These are phyloP conservation scores for Citrullus colocynthis DNA, from an alignment of 306 rosid genomes.

Conservation along the genomic window DNA sequence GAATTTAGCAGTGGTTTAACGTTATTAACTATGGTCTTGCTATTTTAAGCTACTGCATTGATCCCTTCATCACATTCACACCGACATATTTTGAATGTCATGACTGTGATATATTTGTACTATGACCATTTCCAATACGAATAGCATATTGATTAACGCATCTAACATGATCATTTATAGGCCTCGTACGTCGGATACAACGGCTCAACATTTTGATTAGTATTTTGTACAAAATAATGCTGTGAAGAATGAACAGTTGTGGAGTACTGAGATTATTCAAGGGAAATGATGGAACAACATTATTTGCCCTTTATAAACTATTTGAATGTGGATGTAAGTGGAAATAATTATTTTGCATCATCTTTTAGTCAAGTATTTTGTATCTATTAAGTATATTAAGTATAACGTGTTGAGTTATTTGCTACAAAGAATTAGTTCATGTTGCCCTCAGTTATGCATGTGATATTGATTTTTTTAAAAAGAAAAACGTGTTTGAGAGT, in stretches of 20 bases:
- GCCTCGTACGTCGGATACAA: conserved; percentile 74
- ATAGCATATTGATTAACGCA: conserved; percentile 4
- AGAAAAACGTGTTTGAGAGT: no score
- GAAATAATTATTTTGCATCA: not conserved
- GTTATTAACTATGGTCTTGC: not conserved
- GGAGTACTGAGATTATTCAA: not conserved
- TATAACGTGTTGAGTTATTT: not conserved
- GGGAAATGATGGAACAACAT: not conserved
- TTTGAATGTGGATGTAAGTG: not conserved
- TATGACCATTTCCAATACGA: not conserved
- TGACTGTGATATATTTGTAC: not conserved
- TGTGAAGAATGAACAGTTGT: not conserved
- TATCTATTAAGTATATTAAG: not conserved
- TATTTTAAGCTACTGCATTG: not conserved
- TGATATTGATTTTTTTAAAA: no score
- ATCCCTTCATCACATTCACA: not conserved
- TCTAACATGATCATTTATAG: conserved; percentile 28
- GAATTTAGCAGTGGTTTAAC: not conserved
- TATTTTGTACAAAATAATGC: not conserved
- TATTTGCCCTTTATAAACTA: not conserved
- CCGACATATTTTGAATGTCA: not conserved
- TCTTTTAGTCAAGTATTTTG: not conserved
- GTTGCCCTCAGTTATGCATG: not conserved
- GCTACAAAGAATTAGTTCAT: not conserved
- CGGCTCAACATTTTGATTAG: conserved; percentile 70